Evolutionary conservation across 805 yeast species (phyloP).

Genomic region (Yamadazyma philogaea): DNA sequence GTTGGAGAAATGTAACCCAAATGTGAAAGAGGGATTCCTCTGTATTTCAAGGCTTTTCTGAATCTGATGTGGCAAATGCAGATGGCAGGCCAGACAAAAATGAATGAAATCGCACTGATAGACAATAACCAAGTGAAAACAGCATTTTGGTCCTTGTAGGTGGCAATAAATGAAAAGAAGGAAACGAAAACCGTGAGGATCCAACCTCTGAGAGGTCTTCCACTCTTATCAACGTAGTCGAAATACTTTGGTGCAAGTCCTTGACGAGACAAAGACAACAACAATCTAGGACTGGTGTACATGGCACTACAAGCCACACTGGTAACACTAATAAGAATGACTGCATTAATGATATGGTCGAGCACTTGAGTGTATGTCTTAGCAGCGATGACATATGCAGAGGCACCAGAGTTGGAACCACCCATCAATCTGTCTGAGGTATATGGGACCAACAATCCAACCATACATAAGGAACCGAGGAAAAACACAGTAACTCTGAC

Average conservation of each 20-base stretch:
- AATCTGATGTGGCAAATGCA: constrained; percentile 41
- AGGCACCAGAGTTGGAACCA: constrained; percentile 33
- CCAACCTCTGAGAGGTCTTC: constrained; percentile 41
- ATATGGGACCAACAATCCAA: constrained; percentile 39
- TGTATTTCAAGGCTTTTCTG: constrained; percentile 35
- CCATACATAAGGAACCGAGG: constrained; percentile 38
- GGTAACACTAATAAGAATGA: constrained; percentile 39
- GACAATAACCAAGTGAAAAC: constrained; percentile 43
- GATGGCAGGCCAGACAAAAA: constrained; percentile 43
- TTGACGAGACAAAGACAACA: constrained; percentile 42
- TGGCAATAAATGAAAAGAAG: constrained; percentile 40
- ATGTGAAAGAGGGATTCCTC: constrained; percentile 25
- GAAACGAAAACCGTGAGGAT: constrained; percentile 33
- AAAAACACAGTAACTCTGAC: constrained; percentile 37
- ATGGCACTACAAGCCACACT: constrained; percentile 43
- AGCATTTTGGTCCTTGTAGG: constrained; percentile 35
- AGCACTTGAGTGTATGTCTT: constrained; percentile 36
- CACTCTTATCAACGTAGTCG: constrained; percentile 39
- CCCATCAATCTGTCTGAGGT: constrained; percentile 34
- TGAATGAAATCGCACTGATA: constrained; percentile 40
- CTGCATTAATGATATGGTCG: constrained; percentile 42
- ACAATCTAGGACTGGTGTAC: constrained; percentile 41
- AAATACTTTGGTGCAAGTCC: constrained; percentile 40
- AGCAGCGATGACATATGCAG: constrained; percentile 44
- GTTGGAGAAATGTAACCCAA: constrained; percentile 39